Conservation (phyloP, 768 basidiomycete genomes). For the Cystobasidium onofrii region DNA sequence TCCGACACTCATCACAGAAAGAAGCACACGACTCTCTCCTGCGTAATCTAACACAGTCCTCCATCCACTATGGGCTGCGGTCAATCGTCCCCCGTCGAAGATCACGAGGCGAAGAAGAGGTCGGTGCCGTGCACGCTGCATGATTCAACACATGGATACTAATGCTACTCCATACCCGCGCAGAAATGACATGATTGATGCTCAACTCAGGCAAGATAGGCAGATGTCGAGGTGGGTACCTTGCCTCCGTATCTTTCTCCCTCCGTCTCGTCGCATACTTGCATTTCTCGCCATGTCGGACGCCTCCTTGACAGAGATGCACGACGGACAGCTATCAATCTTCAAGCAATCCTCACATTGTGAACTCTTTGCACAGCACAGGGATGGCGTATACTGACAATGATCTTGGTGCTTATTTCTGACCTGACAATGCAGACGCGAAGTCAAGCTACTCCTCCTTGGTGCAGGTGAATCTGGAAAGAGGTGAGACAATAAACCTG, state of each 20-base stretch:
- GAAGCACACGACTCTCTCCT: too few species aligned
- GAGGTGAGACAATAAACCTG: background rate
- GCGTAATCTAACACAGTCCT: background rate
- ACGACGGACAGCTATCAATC: background rate
- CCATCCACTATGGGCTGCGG: conserved; percentile 24
- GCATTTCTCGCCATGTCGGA: background rate
- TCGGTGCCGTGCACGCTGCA: conserved; percentile 10
- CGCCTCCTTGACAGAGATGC: background rate
- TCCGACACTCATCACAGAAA: background rate
- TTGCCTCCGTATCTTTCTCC: background rate
- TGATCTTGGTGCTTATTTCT: background rate
- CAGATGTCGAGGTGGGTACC: conserved; percentile 27
- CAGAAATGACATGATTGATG: conserved; percentile 30
- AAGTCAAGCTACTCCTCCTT: conserved; percentile 26
- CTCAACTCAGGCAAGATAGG: conserved; percentile 25
- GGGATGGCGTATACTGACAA: background rate
- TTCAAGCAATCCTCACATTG: too few species aligned
- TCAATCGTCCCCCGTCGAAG: background rate
- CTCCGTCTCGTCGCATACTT: background rate
- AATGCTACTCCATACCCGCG: too few species aligned
- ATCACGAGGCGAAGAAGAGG: conserved; percentile 20
- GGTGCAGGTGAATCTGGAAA: conserved; percentile 25
- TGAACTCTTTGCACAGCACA: too few species aligned
- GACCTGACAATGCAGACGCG: background rate
- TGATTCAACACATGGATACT: background rate